Base-by-base conservation (phyloP, 768 basidiomycete species). In the Collybia sordida region DNA sequence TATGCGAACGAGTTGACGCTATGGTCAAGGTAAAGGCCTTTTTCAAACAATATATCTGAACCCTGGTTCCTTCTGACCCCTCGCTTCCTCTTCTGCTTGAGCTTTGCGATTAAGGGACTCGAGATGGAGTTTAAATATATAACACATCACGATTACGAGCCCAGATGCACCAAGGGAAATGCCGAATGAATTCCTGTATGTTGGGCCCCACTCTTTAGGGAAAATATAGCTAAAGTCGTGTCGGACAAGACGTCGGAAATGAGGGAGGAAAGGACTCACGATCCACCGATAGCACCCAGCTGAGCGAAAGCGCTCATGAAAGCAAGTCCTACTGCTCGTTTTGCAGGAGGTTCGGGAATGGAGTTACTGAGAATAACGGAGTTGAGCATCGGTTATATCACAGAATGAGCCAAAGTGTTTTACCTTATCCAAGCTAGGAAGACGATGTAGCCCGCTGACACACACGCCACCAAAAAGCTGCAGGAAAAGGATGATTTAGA, bases 301-400 rank as follows among this genome's bases (percentile, higher is more conserved):
- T 81, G 38, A n/a, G 82, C 79, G 64, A 84, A 83, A 18, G 81
- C 79, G 61, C 85, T 83, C 60, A 85, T 72, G 52, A 82, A 69
- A 14, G 82, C 86, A 50, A 89, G 71, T 14, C 84, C 80, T 22
- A 86, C 81, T 6, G 85, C 81, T 9, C 86, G 79, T 64, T 88
- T 88, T 19, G 83, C 77, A 9, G 85, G 73, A 15, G 88, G 81
- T 12, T 77, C 74, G 11, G 83, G 77, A 68, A 90, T 59, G 11
- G 64, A 61, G 25, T 64, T 56, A 42, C 58, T 52, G 34, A 15
- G 6, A 2, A 21, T 8, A 27, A 31, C 14, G 2, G 19, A 15
- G 17, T 25, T 27, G 44, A 31, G 19, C 22, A 34, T 15, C 28
- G 19, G 18, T 3, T 15, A n/a, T 7, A 18, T 31, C 15, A 27